Percentiles rank a stretch among this genome's conserved stretches.
phyloP scores from a whole-genome alignment of 495 filamentous ascomycete genomes.

The Cercophora newfieldiana region DNA sequence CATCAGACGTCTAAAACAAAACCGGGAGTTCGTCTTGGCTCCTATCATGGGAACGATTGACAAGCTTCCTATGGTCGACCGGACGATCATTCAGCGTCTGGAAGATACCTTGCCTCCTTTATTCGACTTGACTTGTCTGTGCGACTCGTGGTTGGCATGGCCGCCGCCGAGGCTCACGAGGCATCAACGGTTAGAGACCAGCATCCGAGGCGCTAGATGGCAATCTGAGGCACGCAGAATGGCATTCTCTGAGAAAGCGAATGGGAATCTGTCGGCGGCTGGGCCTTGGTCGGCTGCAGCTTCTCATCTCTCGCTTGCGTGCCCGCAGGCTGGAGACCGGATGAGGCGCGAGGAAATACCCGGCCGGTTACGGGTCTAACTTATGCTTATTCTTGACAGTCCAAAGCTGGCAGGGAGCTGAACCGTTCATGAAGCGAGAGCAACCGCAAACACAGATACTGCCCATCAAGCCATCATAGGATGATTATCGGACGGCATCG shows the following conservation, averaged over 20 bases:
- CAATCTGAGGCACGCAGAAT: constrained; percentile 2
- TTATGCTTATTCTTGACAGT: background rate
- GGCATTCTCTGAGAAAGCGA: constrained; percentile 8
- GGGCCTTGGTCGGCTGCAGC: background rate
- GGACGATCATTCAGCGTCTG: constrained; percentile 8
- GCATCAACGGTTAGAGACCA: constrained; percentile 1
- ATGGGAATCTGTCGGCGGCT: constrained; percentile 1
- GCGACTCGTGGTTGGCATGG: background rate
- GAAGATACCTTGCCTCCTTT: background rate
- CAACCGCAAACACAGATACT: background rate
- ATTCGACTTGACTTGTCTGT: background rate
- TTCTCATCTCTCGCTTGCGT: background rate
- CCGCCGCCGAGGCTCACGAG: background rate
- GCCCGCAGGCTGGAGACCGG: background rate
- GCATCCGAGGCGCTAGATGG: background rate
- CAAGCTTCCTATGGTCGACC: background rate
- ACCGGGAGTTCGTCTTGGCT: constrained; percentile 1
- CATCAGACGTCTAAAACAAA: background rate
- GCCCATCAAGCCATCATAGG: background rate
- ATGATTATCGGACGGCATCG: background rate
- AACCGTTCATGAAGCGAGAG: background rate
- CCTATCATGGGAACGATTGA: background rate
- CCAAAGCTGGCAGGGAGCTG: background rate
- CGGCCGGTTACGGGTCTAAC: background rate
- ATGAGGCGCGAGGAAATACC: background rate